Percentiles rank a stretch among this genome's conserved stretches.
These are phyloP conservation scores for Fistulinella prunicolor DNA, from an alignment of 768 basidiomycete genomes.

Conservation along the genomic window DNA sequence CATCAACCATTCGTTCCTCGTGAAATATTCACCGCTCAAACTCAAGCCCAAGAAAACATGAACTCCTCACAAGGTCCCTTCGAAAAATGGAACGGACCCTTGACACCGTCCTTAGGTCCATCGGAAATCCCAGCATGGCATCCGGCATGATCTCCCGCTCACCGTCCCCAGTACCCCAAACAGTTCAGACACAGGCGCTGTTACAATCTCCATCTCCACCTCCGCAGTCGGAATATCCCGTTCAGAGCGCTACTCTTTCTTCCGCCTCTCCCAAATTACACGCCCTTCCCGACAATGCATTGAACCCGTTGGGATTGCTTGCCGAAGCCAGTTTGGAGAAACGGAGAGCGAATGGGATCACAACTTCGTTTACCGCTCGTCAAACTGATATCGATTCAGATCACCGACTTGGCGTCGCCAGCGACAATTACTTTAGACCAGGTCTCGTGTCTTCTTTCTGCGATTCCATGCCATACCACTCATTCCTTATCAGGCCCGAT, in stretches of 20 bases:
- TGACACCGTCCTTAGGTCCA: conserved; percentile 87
- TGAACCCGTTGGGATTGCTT: conserved; percentile 90
- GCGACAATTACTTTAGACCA: conserved; percentile 89
- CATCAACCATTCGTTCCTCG: conserved; percentile 9
- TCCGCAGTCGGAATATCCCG: conserved; percentile 37
- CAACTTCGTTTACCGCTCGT: conserved; percentile 41
- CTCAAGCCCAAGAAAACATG: conserved; percentile 66
- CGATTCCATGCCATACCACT: background rate
- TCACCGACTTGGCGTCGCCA: conserved; percentile 73
- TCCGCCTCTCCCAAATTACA: conserved; percentile 81
- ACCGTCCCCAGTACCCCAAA: conserved; percentile 62
- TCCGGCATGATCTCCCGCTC: conserved; percentile 81
- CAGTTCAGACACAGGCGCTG: conserved; percentile 51
- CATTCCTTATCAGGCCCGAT: conserved; percentile 61
- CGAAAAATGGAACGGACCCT: conserved; percentile 90
- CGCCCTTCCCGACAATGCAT: conserved; percentile 84
- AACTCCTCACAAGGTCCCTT: conserved; percentile 74
- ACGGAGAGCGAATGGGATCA: conserved; percentile 53
- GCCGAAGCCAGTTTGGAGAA: conserved; percentile 87
- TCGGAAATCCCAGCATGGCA: conserved; percentile 77
- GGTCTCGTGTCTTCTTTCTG: conserved; percentile 43
- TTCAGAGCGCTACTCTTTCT: conserved; percentile 18
- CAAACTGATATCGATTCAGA: conserved; percentile 36
- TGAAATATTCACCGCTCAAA: conserved; percentile 30
- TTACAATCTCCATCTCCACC: conserved; percentile 52